Evolutionary conservation across 257 asterid species (phyloP).

Genomic region (Schizonepeta tenuifolia): DNA sequence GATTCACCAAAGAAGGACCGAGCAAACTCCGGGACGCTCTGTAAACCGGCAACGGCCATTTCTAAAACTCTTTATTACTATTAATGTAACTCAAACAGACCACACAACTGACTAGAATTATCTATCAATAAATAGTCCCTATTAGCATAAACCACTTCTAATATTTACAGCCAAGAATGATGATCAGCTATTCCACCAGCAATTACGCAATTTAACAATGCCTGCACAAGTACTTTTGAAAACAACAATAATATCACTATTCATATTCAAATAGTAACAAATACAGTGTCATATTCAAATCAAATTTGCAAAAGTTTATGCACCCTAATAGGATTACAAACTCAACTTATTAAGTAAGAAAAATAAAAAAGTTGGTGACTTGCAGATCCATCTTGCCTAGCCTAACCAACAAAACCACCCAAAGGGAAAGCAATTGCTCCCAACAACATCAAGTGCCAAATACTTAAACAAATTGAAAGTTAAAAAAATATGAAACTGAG

Average conservation of each 20-base stretch:
- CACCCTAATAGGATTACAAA: conserved; percentile 33
- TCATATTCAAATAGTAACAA: not conserved
- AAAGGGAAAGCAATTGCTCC: conserved; percentile 36
- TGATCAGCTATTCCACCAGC: conserved; percentile 2
- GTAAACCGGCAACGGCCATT: conserved; percentile 87
- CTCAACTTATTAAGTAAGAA: conserved; percentile 30
- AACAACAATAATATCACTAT: not conserved
- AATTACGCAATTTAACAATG: conserved; percentile 7
- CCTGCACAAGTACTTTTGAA: conserved; percentile 34
- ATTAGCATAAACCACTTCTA: conserved; percentile 15
- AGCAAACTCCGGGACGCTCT: conserved; percentile 55
- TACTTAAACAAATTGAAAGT: conserved; percentile 3
- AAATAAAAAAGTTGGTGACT: conserved; percentile 38
- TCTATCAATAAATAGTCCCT: conserved; percentile 30
- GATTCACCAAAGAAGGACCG: conserved; percentile 51
- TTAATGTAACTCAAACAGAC: conserved; percentile 21
- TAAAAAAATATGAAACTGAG: too few relatives aligned
- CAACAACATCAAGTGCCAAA: conserved; percentile 37
- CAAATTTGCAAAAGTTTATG: conserved; percentile 14
- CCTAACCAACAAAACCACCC: conserved; percentile 52
- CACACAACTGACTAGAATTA: conserved; percentile 26
- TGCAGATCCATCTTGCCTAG: conserved; percentile 61
- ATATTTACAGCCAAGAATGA: conserved; percentile 24
- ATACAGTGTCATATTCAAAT: conserved; percentile 24
- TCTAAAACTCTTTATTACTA: not conserved